Conservation (phyloP, 257 asterid species). For the Haberlea rhodopensis region DNA sequence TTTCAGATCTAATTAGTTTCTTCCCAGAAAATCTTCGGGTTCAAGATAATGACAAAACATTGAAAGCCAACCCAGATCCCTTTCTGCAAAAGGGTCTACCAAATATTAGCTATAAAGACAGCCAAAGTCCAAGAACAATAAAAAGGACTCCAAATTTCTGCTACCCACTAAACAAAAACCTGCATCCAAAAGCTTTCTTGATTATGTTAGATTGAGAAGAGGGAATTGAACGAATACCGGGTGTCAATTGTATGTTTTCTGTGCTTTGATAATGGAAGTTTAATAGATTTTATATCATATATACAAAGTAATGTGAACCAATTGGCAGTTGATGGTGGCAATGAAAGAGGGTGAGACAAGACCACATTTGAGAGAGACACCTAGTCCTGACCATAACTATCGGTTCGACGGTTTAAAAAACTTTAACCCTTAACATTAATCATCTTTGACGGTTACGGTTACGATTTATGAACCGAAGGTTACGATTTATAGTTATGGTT, state of each 20-base stretch:
- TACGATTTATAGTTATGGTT: too few species aligned
- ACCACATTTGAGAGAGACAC: slow-evolving; percentile 25
- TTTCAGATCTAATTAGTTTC: slow-evolving; percentile 37
- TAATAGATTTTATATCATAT: not conserved
- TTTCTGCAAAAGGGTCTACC: slow-evolving; percentile 31
- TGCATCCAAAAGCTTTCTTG: slow-evolving; percentile 27
- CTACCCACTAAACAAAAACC: slow-evolving; percentile 32
- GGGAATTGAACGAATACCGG: not conserved
- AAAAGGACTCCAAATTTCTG: slow-evolving; percentile 38
- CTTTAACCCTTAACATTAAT: too few species aligned
- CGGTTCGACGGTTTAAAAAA: too few species aligned
- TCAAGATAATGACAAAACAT: slow-evolving; percentile 35
- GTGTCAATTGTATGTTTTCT: slow-evolving; percentile 15
- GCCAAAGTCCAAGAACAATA: slow-evolving; percentile 40
- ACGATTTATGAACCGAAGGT: too few species aligned
- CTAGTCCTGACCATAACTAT: too few species aligned
- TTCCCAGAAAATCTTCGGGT: slow-evolving; percentile 21
- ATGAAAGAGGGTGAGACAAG: slow-evolving; percentile 13
- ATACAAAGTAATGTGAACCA: slow-evolving; percentile 22
- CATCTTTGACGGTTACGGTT: too few species aligned
- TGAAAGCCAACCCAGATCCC: slow-evolving; percentile 54
- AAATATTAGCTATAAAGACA: slow-evolving; percentile 35
- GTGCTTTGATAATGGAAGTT: slow-evolving; percentile 22
- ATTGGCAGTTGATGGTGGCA: slow-evolving; percentile 27
- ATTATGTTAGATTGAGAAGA: not conserved